Base-by-base conservation (phyloP, 2,329 filamentous ascomycete species). In the Truncatella angustata region DNA sequence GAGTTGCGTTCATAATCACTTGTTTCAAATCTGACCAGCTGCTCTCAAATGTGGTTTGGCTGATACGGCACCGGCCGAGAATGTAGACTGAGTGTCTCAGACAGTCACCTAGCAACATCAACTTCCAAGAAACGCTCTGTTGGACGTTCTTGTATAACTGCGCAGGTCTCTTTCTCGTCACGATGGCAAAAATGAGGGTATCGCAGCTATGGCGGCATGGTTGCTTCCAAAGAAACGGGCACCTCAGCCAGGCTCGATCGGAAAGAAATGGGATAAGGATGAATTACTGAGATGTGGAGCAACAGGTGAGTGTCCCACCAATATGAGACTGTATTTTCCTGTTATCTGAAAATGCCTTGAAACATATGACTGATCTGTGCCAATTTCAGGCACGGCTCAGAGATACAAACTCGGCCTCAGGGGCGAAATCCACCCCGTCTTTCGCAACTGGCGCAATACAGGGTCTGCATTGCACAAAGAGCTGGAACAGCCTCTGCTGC, bases 381-480 rank as follows among this genome's bases (percentile, higher is more conserved):
- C 16, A 1, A 28, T 35, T 26, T 4, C 18, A 68, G 65, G 57
- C 14, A 68, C 64, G 5, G 53, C 50, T 2, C 54, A 58, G 21
- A 48, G 43, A 5, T 50, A 51, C 9, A 26, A 54, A 2, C 50
- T 60, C n/a, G 49, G 59, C 21, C 59, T 69, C 5, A 46, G 56
- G n/a, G 66, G 65, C 6, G 55, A 60, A 14, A 54, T 66, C 23
- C 66, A 69, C 50, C 65, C 66, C 5, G 45, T 68, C 21, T 65
- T 69, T 42, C 23, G 55, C 18, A 58, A 63, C 32, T 69, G 66
- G 66, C 40, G 54, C 9, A 42, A 58, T 7, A 36, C 52, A 23
- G 51, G 60, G 32, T 12, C 50, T 6, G 58, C 61, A 6, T 46
- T 66, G 3, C 50, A 39, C 6, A 20, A 32, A n/a, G 65, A 68